Evolutionary conservation across 306 rosid species (phyloP).

Genomic region (Sesbania bispinosa): DNA sequence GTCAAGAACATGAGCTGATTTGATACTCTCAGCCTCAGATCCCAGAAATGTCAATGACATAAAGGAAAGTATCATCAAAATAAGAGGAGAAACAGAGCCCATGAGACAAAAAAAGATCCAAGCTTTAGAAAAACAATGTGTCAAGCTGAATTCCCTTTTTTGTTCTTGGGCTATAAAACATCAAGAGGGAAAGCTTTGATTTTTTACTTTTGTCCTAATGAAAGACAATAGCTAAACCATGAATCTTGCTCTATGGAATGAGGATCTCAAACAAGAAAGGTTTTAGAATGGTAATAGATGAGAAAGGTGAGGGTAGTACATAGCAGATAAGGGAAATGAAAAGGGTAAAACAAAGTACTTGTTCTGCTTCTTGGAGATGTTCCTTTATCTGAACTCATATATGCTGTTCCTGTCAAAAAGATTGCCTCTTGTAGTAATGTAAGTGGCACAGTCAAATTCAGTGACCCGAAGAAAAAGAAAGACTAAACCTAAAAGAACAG

Average conservation of each 20-base stretch:
- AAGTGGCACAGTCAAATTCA: constrained; percentile 20
- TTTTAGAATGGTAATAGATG: neutral
- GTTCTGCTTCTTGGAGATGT: constrained; percentile 32
- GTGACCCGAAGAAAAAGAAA: neutral
- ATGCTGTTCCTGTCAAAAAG: constrained; percentile 36
- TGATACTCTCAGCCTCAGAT: constrained; percentile 45
- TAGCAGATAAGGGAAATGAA: constrained; percentile 33
- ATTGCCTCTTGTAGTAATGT: constrained; percentile 27
- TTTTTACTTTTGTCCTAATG: neutral
- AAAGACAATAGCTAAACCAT: neutral
- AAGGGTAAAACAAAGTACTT: constrained; percentile 30
- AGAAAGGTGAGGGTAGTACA: constrained; percentile 31
- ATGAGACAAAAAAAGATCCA: constrained; percentile 41
- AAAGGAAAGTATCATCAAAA: constrained; percentile 37
- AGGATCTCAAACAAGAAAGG: neutral
- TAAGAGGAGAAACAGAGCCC: constrained; percentile 49
- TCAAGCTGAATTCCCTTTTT: neutral
- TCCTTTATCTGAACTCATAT: constrained; percentile 26
- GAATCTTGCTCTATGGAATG: neutral
- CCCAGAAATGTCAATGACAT: constrained; percentile 29
- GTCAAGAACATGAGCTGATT: constrained; percentile 78
- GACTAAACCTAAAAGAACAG: constrained; percentile 6
- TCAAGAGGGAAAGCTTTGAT: constrained; percentile 22
- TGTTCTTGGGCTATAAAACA: constrained; percentile 16
- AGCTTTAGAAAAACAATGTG: neutral